Evolutionary conservation across 768 basidiomycete species (phyloP).

Genomic region (Pleurotus salmoneostramineus): DNA sequence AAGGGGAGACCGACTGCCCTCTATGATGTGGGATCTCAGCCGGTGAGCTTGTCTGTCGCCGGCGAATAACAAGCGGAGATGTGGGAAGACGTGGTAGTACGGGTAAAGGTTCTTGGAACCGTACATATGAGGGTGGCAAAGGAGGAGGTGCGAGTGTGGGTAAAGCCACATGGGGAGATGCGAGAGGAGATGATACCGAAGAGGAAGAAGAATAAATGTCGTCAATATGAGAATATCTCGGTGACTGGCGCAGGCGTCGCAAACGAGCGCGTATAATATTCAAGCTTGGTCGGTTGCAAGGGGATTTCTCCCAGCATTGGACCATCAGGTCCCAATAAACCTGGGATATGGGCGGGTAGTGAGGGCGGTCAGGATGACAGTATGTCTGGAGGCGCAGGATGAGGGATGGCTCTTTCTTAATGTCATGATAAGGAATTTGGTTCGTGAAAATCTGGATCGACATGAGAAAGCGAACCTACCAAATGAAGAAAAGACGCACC

Average conservation of each 20-base stretch:
- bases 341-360: not conserved
- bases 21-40: no score
- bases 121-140: not conserved
- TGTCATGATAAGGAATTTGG: slow-evolving; percentile 5
- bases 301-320: not conserved
- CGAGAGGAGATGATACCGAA: not conserved
- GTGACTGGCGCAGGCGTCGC: not conserved
- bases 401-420: not conserved
- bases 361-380: not conserved
- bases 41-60: not conserved
- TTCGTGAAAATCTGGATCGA: slow-evolving; percentile 1
- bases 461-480: no score
- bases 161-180: not conserved
- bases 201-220: not conserved
- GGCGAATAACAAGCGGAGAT: not conserved
- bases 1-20: no score
- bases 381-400: slow-evolving; percentile 1
- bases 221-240: not conserved
- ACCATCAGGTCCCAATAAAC: slow-evolving; percentile 6
- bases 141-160: not conserved
- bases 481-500: not conserved
- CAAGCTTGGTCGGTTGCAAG: not conserved
- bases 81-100: not conserved
- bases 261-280: not conserved
- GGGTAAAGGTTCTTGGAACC: not conserved